Percentiles rank a stretch among this genome's conserved stretches.
phyloP scores from a whole-genome alignment of 345 rosid species.

The Acer yangbiense region DNA sequence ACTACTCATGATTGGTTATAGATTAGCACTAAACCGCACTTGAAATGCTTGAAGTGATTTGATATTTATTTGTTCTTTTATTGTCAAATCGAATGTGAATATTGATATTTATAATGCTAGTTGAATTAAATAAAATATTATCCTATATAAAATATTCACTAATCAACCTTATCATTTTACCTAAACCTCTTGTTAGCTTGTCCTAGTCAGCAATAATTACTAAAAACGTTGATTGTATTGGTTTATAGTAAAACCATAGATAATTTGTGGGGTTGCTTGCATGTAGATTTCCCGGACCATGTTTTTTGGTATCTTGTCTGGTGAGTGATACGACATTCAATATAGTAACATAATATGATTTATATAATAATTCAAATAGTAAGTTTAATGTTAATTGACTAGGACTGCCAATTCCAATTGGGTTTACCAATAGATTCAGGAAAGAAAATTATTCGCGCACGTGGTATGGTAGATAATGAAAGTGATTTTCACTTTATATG shows the following conservation, averaged over 20 bases:
- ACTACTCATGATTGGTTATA: neutral
- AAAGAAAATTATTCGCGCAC: too few species aligned
- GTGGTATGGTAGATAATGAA: too few species aligned
- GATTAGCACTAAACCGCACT: neutral
- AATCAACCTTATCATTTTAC: conserved; percentile 5
- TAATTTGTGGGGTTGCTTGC: conserved; percentile 3
- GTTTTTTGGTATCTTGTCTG: conserved; percentile 20
- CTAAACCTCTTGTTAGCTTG: conserved; percentile 18
- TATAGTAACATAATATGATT: neutral
- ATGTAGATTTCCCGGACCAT: conserved; percentile 14
- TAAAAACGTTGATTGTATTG: too few species aligned
- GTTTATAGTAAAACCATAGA: neutral
- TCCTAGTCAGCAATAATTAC: neutral
- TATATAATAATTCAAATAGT: too few species aligned
- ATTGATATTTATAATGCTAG: neutral
- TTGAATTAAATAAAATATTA: neutral
- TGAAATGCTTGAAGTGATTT: neutral
- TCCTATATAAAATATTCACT: neutral
- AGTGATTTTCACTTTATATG: too few species aligned
- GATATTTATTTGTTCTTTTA: neutral
- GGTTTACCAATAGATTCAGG: too few species aligned
- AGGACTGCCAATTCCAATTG: too few species aligned
- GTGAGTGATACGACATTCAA: neutral
- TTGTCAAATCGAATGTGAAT: neutral
- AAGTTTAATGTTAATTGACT: too few species aligned